Conservation (phyloP, 768 basidiomycete species). For the Boletus barrowsii region DNA sequence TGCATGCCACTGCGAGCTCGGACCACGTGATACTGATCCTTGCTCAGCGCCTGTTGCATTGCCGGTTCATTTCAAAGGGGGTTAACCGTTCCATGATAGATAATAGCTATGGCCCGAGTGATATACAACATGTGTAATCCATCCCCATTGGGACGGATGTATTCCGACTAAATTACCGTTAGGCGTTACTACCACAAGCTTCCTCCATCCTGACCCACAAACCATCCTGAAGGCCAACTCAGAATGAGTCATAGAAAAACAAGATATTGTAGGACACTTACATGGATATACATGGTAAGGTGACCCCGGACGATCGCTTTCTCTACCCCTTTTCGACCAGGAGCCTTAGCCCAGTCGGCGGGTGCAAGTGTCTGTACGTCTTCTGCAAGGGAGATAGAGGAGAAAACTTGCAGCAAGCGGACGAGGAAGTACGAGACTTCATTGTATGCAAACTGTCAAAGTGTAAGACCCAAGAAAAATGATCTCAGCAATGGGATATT, state of each 20-base stretch:
- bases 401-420: conserved; percentile 56
- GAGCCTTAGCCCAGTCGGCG: conserved; percentile 37
- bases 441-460: conserved; percentile 58
- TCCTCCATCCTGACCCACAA: conserved; percentile 29
- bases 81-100: too few species aligned
- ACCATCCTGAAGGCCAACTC: conserved; percentile 16
- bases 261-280: conserved; percentile 20
- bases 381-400: conserved; percentile 40
- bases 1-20: too few species aligned
- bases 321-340: conserved; percentile 42
- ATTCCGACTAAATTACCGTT: background rate
- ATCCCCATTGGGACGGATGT: background rate
- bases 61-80: too few species aligned
- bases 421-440: conserved; percentile 63
- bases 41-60: too few species aligned
- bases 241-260: background rate
- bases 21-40: too few species aligned
- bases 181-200: background rate
- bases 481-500: background rate
- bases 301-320: conserved; percentile 44
- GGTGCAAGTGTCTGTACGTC: conserved; percentile 49
- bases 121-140: too few species aligned
- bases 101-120: too few species aligned
- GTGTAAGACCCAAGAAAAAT: background rate
- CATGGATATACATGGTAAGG: conserved; percentile 52